phyloP scores from a whole-genome alignment of 441 rosid species.

The Lagerstroemia fauriei region DNA sequence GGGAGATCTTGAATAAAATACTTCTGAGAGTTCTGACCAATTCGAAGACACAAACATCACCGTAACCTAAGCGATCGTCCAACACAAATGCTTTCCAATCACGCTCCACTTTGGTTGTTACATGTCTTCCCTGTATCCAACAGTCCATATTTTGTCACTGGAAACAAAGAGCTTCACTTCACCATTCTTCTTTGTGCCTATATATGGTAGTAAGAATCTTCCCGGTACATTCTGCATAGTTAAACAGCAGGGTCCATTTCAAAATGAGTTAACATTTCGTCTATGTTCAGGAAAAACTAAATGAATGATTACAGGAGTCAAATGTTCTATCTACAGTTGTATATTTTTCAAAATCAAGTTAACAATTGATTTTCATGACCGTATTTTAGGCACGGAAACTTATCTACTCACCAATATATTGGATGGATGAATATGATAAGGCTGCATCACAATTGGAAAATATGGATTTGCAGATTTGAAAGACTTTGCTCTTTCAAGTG shows the following conservation, averaged over 20 bases:
- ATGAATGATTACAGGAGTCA: neutral
- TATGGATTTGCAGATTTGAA: slow-evolving; percentile 29
- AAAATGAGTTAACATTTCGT: too few relatives aligned
- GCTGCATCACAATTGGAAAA: slow-evolving; percentile 30
- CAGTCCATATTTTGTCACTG: slow-evolving; percentile 8
- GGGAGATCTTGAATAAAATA: slow-evolving; percentile 4
- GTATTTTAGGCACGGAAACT: neutral
- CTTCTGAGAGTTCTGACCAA: neutral
- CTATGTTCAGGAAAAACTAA: neutral
- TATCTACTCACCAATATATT: slow-evolving; percentile 25
- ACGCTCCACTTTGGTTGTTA: neutral
- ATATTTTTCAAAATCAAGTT: too few relatives aligned
- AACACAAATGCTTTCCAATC: slow-evolving; percentile 19
- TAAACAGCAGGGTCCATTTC: neutral
- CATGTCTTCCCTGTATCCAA: neutral
- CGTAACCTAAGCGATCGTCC: slow-evolving; percentile 13
- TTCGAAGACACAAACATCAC: slow-evolving; percentile 29
- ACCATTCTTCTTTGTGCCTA: neutral
- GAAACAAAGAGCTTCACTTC: neutral
- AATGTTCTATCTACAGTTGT: too few relatives aligned
- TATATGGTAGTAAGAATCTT: neutral
- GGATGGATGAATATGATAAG: slow-evolving; percentile 17
- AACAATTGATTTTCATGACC: too few relatives aligned
- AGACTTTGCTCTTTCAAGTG: slow-evolving; percentile 23
- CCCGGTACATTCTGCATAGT: slow-evolving; percentile 16